A percentile compares a stretch with the other conserved stretches of the same genome.
Evolutionary conservation across 2,329 filamentous ascomycete species (phyloP).

Genomic region (Ceratocystis destructans): DNA sequence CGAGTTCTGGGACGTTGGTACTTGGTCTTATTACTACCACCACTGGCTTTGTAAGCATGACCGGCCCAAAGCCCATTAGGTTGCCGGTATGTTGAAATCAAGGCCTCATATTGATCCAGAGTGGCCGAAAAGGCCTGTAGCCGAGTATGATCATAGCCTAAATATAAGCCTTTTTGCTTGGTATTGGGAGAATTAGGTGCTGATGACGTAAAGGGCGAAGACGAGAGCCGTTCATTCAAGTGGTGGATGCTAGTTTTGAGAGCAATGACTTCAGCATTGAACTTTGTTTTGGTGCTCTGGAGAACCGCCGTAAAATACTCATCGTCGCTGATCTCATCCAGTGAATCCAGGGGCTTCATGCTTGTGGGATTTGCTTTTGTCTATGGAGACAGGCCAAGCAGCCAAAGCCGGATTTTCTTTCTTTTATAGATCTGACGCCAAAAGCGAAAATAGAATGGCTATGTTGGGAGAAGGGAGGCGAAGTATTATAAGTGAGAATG

Average conservation of each 20-base stretch:
- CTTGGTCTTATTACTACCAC: slow-evolving; percentile 12
- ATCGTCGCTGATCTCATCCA: slow-evolving; percentile 17
- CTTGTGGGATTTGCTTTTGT: neutral
- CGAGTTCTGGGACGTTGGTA: slow-evolving; percentile 1
- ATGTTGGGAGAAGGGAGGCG: neutral
- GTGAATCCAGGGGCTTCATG: slow-evolving; percentile 14
- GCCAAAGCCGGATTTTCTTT: neutral
- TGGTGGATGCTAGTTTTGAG: slow-evolving; percentile 17
- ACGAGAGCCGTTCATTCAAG: slow-evolving; percentile 12
- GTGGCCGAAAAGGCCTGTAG: slow-evolving; percentile 8
- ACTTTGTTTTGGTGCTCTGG: slow-evolving; percentile 11
- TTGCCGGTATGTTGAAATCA: neutral
- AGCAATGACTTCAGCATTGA: slow-evolving; percentile 13
- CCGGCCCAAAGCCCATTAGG: neutral
- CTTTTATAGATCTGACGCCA: neutral
- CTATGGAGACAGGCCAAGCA: neutral
- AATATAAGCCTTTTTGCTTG: neutral
- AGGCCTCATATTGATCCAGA: slow-evolving; percentile 12
- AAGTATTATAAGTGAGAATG: neutral
- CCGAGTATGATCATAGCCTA: neutral
- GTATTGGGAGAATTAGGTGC: neutral
- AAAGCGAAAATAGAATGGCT: neutral
- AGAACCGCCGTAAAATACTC: slow-evolving; percentile 18
- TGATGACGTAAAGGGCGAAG: neutral
- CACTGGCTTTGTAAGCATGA: neutral